Base-by-base conservation (phyloP, 1,284 basidiomycete species). In the Rhodotorula sp. region DNA sequence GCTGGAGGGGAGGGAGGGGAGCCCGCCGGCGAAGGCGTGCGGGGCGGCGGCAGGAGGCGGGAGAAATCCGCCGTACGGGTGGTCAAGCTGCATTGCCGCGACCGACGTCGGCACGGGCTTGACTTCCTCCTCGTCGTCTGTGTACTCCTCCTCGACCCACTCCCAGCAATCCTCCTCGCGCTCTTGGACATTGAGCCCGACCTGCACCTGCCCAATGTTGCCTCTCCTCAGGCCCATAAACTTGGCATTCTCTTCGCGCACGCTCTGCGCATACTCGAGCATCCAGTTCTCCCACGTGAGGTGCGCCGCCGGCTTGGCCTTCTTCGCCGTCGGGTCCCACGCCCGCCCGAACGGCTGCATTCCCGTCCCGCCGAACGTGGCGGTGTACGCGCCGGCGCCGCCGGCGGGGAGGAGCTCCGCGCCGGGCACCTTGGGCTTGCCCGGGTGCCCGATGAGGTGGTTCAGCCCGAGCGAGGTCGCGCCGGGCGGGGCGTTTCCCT, bases 211-310 rank as follows among this genome's bases (percentile, higher is more conserved):
- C n/a, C 71, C 73, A 19, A 73, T n/a, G 34, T 75, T 72, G 29
- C 63, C 87, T 77, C 82, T 84, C 74, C 92, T 83, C 79, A 88
- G 86, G 75, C 83, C 85, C 41, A 83, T 80, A 85, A 91, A 88
- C 73, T 88, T 87, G 51, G 85, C 82, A 71, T 89, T 89, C 64
- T 87, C 84, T 51, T 90, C 87, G 8, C 83, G 78, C 1, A 88
- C 87, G 44, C 89, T 85, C 78, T 84, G 84, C 3, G 92, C 90
- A 67, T 89, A 89, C 79, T 90, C 85, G 76, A 83, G 84, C 89
- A 96, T 94, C 93, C 93, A 97, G 79, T 94, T 94, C 78, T 94
- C 90, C 78, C 89, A 88, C 41, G 86, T 88, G 21, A 94, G 79
- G 68, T 82, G 81, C 63, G 74, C 70, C 22, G 78, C 67, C 22